Conservation (phyloP, 148 eudicot genomes). For the Vaccinium macrocarpon region DNA sequence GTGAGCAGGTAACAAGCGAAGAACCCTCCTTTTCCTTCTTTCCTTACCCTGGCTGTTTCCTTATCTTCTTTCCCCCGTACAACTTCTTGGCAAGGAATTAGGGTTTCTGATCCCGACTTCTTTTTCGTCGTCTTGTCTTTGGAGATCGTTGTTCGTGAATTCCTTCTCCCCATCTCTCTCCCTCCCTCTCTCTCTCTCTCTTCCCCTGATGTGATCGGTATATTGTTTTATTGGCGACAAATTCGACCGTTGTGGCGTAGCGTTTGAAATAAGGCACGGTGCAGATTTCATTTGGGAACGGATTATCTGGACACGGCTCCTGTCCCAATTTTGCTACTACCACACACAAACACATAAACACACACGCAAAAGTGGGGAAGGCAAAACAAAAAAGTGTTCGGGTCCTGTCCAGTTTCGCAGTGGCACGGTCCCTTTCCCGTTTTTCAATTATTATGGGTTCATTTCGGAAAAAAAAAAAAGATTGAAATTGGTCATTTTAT, state of each 20-base stretch:
- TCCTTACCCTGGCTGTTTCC: neutral
- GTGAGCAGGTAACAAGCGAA: constrained; percentile 74
- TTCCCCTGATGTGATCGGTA: neutral
- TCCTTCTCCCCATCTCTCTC: constrained; percentile 31
- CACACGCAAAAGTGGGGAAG: too few relatives aligned
- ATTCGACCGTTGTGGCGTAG: constrained; percentile 34
- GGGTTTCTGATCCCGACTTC: constrained; percentile 22
- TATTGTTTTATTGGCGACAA: neutral
- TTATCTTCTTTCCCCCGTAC: constrained; percentile 17
- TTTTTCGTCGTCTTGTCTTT: constrained; percentile 25
- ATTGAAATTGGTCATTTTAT: too few relatives aligned
- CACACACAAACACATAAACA: too few relatives aligned
- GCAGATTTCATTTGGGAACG: neutral
- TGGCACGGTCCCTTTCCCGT: too few relatives aligned
- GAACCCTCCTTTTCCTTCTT: constrained; percentile 37
- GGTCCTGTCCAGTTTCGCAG: too few relatives aligned
- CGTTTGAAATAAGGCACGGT: neutral
- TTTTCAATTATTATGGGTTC: too few relatives aligned
- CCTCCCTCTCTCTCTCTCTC: constrained; percentile 31
- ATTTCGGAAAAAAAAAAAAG: too few relatives aligned
- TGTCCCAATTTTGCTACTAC: too few relatives aligned
- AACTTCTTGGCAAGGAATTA: constrained; percentile 16
- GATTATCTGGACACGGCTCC: too few relatives aligned
- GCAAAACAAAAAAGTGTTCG: too few relatives aligned
- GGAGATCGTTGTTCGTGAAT: constrained; percentile 10